Evolutionary conservation across 768 basidiomycete species (phyloP), one percentile per base, ranked within the genome.

Genomic region (Sporobolomyces phaffii): DNA sequence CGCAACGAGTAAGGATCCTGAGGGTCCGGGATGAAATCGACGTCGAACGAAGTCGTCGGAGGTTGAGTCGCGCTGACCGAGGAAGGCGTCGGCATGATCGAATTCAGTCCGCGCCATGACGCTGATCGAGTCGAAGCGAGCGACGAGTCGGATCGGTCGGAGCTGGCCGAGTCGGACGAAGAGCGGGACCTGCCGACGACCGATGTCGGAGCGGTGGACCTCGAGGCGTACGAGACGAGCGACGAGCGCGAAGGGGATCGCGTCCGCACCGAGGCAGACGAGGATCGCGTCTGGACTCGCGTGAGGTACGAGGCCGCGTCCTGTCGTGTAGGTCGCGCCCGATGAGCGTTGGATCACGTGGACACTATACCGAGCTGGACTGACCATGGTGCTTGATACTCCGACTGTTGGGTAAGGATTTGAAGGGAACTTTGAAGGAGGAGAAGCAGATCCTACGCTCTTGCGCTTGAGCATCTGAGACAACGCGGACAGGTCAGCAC

Each of bases 31-130:
- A 65, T 48, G 43, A 70, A 64, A 56, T 64, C 62, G 66, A 62
- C 51, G 45, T 72, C 70, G 56, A 68, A 72, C 18, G 66, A 26
- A n/a, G 60, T 58, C 15, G 70, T 72, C 18, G 70, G 66, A 6
- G 62, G 56, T 2, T 63, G 62, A 7, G 62, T 52, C 7, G 70
- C 65, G 13, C 50, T 33, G 45, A 72, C 60, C 36, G 50, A 45
- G 2, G 65, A 68, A 17, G 70, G 70, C n/a, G 57, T 59, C 7
- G 70, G 70, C 66, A 72, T 64, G 38, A 53, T 11, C n/a, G 43
- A 61, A 49, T 57, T 59, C 43, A 72, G 43, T 8, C 70, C 70
- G 7, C 56, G 53, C 70, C 70, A 72, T 28, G 44, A 48, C 43
- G 50, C 28, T 11, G 64, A 49, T 13, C 64, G 63, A 36, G 56